Evolutionary conservation across 345 rosid genomes (phyloP).

Genomic region (Sonneratia caseolaris): DNA sequence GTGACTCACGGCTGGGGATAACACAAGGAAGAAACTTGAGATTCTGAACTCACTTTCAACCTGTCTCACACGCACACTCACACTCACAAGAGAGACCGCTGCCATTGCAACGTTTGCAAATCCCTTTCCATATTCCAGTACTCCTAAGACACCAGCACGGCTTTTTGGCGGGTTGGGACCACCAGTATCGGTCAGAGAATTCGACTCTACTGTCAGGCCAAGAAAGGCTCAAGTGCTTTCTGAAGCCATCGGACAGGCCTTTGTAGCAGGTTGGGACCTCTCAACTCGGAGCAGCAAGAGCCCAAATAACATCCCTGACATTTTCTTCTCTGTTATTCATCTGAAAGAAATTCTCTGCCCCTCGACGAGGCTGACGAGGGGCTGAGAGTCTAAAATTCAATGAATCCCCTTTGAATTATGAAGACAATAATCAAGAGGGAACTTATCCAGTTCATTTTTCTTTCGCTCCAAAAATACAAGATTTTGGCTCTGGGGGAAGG

Average conservation of each 20-base stretch:
- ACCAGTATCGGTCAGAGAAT: no score
- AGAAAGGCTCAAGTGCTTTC: no score
- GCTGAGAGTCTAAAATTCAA: background rate
- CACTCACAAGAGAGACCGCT: slow-evolving; percentile 32
- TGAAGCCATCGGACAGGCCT: background rate
- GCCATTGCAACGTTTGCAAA: slow-evolving; percentile 38
- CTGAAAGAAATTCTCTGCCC: background rate
- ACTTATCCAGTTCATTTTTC: background rate
- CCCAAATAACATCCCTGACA: background rate
- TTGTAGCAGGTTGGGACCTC: background rate
- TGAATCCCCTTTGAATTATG: background rate
- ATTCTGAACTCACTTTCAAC: slow-evolving; percentile 50
- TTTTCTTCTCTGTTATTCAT: background rate
- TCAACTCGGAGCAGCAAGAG: background rate
- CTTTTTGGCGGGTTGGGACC: no score
- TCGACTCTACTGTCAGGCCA: no score
- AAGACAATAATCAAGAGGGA: background rate
- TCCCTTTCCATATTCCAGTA: slow-evolving; percentile 54
- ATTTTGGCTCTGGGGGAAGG: background rate
- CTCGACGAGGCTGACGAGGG: no score
- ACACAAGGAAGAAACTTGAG: slow-evolving; percentile 81
- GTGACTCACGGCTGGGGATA: slow-evolving; percentile 56
- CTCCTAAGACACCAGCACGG: no score
- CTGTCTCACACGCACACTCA: slow-evolving; percentile 37
- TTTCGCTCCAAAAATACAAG: background rate